Conservation (phyloP, 2,329 filamentous ascomycete genomes). For the Cercospora sp. region DNA sequence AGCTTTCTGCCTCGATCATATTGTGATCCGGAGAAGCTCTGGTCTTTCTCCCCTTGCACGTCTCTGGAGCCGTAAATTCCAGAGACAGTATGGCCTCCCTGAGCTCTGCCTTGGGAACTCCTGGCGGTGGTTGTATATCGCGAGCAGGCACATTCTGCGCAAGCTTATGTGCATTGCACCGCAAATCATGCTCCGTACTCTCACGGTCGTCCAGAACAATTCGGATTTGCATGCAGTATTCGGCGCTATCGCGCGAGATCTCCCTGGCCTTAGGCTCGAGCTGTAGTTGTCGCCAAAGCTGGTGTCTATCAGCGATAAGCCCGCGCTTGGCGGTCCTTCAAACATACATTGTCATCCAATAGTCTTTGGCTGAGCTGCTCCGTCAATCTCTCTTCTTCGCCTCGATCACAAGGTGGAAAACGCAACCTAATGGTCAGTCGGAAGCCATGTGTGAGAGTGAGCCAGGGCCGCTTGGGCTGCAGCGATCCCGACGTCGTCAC, state of each 20-base stretch:
- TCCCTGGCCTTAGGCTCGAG: slow-evolving; percentile 17
- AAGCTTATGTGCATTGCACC: slow-evolving; percentile 27
- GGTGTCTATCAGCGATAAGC: not conserved
- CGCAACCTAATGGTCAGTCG: not conserved
- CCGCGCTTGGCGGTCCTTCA: not conserved
- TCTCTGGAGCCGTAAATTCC: slow-evolving; percentile 16
- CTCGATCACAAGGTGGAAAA: not conserved
- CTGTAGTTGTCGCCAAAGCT: slow-evolving; percentile 29
- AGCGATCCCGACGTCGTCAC: not conserved
- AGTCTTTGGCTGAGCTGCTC: slow-evolving; percentile 17
- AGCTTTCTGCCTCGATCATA: not conserved
- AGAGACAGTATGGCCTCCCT: slow-evolving; percentile 36
- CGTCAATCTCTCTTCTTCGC: not conserved
- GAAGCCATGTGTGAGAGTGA: not conserved
- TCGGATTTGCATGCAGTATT: slow-evolving; percentile 9
- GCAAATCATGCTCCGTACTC: not conserved
- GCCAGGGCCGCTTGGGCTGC: not conserved
- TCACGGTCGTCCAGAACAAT: slow-evolving; percentile 32
- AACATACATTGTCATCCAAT: slow-evolving; percentile 13
- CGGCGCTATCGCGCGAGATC: slow-evolving; percentile 16
- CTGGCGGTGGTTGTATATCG: slow-evolving; percentile 23
- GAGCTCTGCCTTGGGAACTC: slow-evolving; percentile 15
- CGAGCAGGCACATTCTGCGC: slow-evolving; percentile 27
- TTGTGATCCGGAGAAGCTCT: not conserved
- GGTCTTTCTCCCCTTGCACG: not conserved